Evolutionary conservation across 2,329 filamentous ascomycete species (phyloP).

Genomic region (Cladosporium sphaerospermum): DNA sequence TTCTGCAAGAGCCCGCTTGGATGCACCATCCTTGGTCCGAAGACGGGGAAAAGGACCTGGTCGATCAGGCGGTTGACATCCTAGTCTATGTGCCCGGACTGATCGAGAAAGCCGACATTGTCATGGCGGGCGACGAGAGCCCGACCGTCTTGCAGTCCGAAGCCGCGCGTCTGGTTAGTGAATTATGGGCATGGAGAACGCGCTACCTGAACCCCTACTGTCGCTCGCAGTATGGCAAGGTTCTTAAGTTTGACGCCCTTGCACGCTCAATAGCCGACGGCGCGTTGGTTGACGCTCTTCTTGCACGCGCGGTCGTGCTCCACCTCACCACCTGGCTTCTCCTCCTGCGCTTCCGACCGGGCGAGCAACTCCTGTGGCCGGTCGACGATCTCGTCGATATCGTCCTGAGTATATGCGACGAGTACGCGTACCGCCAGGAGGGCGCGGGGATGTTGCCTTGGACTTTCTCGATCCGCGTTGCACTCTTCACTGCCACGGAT

Average conservation of each 20-base stretch:
- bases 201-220: too few species aligned
- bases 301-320: background rate
- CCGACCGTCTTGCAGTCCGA: too few species aligned
- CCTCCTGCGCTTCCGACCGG: background rate
- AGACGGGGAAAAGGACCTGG: background rate
- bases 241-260: too few species aligned
- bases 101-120: background rate
- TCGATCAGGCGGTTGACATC: background rate
- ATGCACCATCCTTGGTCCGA: background rate
- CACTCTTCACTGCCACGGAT: background rate
- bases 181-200: too few species aligned
- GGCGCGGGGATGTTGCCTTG: background rate
- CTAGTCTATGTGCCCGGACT: background rate
- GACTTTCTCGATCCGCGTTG: background rate
- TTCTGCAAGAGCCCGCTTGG: background rate
- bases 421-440: background rate
- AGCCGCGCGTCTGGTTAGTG: too few species aligned
- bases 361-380: background rate
- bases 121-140: background rate
- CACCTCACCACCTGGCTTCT: constrained; percentile 1
- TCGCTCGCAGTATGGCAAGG: too few species aligned
- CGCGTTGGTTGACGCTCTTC: background rate
- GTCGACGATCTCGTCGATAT: background rate
- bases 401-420: background rate
- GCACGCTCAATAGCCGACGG: background rate